Evolutionary conservation across 176 grass and related monocot genomes (phyloP).

Genomic region (Rhynchospora pubera): DNA sequence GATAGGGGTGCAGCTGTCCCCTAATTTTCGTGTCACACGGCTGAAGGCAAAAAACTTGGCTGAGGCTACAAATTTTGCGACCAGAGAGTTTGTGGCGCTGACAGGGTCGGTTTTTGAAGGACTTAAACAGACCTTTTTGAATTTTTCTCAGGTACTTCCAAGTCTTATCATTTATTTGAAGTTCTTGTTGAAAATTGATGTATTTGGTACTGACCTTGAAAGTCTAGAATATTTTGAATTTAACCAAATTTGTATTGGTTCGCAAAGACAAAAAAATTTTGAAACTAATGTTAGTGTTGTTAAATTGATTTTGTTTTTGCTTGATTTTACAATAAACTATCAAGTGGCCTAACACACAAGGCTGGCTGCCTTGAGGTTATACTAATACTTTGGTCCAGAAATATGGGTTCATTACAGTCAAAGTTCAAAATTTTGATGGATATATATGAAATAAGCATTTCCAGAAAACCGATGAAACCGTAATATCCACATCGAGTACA

Average conservation of each 20-base stretch:
- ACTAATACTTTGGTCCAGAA: background rate
- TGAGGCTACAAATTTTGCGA: constrained; percentile 48
- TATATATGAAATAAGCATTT: background rate
- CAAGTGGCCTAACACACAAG: background rate
- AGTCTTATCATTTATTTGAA: background rate
- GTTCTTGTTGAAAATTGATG: background rate
- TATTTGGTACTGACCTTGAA: background rate
- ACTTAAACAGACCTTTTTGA: constrained; percentile 72
- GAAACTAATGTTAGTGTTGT: background rate
- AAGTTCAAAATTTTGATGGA: background rate
- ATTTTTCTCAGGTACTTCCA: constrained; percentile 47
- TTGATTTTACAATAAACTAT: background rate
- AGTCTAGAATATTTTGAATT: background rate
- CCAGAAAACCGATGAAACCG: background rate
- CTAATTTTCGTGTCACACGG: constrained; percentile 48
- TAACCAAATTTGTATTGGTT: background rate
- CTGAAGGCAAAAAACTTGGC: constrained; percentile 39
- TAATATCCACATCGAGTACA: background rate
- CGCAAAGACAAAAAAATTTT: too few relatives aligned
- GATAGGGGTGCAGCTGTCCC: constrained; percentile 82
- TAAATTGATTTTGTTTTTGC: background rate
- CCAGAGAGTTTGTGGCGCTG: constrained; percentile 53
- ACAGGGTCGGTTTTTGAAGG: constrained; percentile 56
- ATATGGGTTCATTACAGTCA: background rate
- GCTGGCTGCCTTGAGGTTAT: background rate